phyloP scores from a whole-genome alignment of 192 early-diverging fungal species.

The Coemansia interrupta region DNA sequence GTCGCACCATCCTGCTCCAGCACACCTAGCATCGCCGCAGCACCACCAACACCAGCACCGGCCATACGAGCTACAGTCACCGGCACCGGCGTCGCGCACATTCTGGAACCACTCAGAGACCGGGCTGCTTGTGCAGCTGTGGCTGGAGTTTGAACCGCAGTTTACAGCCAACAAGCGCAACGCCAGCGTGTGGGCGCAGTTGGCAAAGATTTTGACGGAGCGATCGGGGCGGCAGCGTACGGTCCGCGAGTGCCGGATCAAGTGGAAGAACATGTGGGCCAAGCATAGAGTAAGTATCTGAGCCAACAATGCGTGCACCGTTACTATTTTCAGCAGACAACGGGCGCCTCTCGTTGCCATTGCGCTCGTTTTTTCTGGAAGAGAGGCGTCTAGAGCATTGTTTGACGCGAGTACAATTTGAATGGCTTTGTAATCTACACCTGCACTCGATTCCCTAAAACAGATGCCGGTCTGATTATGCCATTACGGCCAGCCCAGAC shows the following conservation, averaged over 20 bases:
- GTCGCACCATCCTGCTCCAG: conserved; percentile 10
- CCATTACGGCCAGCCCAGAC: not conserved
- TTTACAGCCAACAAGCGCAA: conserved; percentile 54
- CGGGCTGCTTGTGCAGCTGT: conserved; percentile 47
- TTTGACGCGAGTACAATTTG: not conserved
- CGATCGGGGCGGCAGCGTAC: conserved; percentile 43
- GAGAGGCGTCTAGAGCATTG: conserved; percentile 5
- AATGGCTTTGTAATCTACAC: conserved; percentile 5
- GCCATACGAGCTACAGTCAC: conserved; percentile 45
- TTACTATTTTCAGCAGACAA: too few relatives aligned
- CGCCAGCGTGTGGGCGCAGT: conserved; percentile 52
- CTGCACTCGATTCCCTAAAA: conserved; percentile 3
- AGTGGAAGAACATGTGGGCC: conserved; percentile 57
- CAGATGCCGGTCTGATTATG: conserved; percentile 7
- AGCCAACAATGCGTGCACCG: not conserved
- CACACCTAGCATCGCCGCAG: conserved; percentile 5
- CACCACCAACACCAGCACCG: conserved; percentile 17
- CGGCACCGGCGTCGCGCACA: conserved; percentile 45
- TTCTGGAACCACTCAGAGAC: conserved; percentile 55
- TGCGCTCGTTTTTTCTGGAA: not conserved
- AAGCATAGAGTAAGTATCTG: conserved; percentile 50
- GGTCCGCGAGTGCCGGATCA: conserved; percentile 53
- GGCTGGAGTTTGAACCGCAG: conserved; percentile 51
- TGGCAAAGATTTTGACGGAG: conserved; percentile 46
- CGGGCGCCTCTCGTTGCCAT: not conserved